These are phyloP conservation scores for Phytophthora colocasiae DNA, from an alignment of 352 stramenopile species.

Conservation along the genomic window DNA sequence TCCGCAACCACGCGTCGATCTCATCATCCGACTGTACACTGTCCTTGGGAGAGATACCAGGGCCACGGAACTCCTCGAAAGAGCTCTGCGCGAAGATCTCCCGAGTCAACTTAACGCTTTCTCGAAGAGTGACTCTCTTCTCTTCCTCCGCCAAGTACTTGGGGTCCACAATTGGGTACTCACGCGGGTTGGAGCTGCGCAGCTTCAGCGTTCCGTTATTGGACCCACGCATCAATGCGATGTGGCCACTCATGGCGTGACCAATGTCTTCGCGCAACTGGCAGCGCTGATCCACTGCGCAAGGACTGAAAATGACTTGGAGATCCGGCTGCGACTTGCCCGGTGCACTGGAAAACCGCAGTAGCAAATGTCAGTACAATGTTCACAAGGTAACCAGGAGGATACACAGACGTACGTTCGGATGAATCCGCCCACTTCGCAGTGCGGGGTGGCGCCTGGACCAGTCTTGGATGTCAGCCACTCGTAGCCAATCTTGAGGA, in stretches of 20 bases:
- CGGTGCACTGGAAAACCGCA: slow-evolving; percentile 34
- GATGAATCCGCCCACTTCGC: slow-evolving; percentile 88
- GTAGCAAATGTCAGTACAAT: background rate
- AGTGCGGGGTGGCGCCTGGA: slow-evolving; percentile 69
- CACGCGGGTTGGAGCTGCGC: slow-evolving; percentile 67
- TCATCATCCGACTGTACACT: slow-evolving; percentile 61
- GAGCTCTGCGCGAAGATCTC: slow-evolving; percentile 87
- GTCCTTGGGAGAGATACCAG: slow-evolving; percentile 66
- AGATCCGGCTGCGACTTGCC: slow-evolving; percentile 81
- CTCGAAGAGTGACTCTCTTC: slow-evolving; percentile 70
- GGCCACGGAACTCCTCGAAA: slow-evolving; percentile 80
- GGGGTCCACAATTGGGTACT: slow-evolving; percentile 79
- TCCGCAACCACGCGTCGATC: slow-evolving; percentile 84
- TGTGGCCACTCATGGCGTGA: slow-evolving; percentile 86
- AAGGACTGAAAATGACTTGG: slow-evolving; percentile 87
- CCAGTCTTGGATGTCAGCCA: slow-evolving; percentile 72
- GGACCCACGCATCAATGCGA: slow-evolving; percentile 83
- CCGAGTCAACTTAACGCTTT: slow-evolving; percentile 72
- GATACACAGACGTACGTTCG: slow-evolving; percentile 47
- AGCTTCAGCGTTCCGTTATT: slow-evolving; percentile 80
- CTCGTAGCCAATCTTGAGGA: slow-evolving; percentile 76
- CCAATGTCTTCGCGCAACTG: slow-evolving; percentile 41
- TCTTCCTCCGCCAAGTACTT: slow-evolving; percentile 85
- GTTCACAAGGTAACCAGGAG: background rate
- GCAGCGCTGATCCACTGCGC: slow-evolving; percentile 49